Percentiles rank a stretch among this genome's conserved stretches.
Evolutionary conservation across 352 stramenopile species (phyloP).

Genomic region (Phytophthora boehmeriae): DNA sequence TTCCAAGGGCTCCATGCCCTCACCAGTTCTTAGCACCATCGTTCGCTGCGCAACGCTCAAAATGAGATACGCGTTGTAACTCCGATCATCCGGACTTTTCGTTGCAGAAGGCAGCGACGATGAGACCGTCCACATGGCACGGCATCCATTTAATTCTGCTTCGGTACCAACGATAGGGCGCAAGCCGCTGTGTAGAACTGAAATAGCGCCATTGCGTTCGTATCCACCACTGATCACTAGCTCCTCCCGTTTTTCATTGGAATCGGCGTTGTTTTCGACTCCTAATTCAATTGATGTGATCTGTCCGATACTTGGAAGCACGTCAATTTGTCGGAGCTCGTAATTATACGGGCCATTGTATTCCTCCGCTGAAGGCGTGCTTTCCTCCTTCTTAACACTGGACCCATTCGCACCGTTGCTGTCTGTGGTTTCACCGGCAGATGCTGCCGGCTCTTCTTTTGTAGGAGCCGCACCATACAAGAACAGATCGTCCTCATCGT

Average conservation of each 20-base stretch:
- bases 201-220: constrained; percentile 65
- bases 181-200: constrained; percentile 79
- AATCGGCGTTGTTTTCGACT: constrained; percentile 75
- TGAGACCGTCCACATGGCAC: constrained; percentile 87
- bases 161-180: constrained; percentile 86
- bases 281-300: constrained; percentile 86
- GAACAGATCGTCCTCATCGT: constrained; percentile 81
- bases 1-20: constrained; percentile 86
- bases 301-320: constrained; percentile 75
- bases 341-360: constrained; percentile 48
- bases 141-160: constrained; percentile 78
- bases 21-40: constrained; percentile 85
- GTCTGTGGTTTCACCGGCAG: not conserved
- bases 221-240: constrained; percentile 80
- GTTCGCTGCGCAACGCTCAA: constrained; percentile 81
- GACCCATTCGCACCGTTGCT: constrained; percentile 13
- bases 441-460: constrained; percentile 27
- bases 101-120: constrained; percentile 55
- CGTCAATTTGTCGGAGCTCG: constrained; percentile 64
- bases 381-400: constrained; percentile 24
- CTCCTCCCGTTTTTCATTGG: constrained; percentile 78
- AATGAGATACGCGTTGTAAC: constrained; percentile 84
- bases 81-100: constrained; percentile 54
- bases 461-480: constrained; percentile 60
- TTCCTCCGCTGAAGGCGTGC: constrained; percentile 8